phyloP scores from a whole-genome alignment of 1,139 yeast species.

The Saccharomycopsis hybrid region DNA sequence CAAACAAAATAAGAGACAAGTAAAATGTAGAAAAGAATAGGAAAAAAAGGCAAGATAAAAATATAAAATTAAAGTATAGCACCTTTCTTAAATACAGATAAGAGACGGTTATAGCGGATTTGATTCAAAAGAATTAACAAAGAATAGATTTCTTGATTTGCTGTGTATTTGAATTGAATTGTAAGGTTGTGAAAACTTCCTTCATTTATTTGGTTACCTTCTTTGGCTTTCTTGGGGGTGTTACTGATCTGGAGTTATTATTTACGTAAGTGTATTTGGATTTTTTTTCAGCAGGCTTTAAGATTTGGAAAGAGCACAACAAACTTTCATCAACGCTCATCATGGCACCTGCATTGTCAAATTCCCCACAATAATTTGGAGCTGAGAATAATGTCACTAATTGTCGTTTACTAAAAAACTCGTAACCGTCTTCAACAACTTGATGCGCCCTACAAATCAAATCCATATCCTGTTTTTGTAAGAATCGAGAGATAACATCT shows the following conservation, averaged over 20 bases:
- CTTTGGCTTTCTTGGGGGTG: conserved; percentile 70
- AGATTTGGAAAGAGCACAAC: conserved; percentile 93
- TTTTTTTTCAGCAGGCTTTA: conserved; percentile 95
- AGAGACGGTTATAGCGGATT: no score
- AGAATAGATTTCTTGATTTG: no score
- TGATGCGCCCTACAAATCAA: conserved; percentile 97
- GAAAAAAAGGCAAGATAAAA: background rate
- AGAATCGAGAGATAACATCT: conserved; percentile 87
- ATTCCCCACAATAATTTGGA: conserved; percentile 98
- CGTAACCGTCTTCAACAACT: conserved; percentile 98
- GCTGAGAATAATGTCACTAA: conserved; percentile 92
- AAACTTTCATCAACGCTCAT: conserved; percentile 97
- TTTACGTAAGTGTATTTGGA: conserved; percentile 58
- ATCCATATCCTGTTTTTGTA: conserved; percentile 96
- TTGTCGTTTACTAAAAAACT: conserved; percentile 91
- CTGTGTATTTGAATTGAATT: background rate
- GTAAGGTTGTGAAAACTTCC: background rate
- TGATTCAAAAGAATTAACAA: no score
- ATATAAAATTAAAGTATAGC: no score
- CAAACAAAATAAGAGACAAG: background rate
- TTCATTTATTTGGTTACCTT: conserved; percentile 43
- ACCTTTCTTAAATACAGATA: no score
- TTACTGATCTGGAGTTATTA: conserved; percentile 45
- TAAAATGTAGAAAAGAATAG: background rate
- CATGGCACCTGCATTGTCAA: conserved; percentile 98